These are phyloP conservation scores for Sparassis latifolia DNA, from an alignment of 1,284 basidiomycete genomes.

Conservation along the genomic window DNA sequence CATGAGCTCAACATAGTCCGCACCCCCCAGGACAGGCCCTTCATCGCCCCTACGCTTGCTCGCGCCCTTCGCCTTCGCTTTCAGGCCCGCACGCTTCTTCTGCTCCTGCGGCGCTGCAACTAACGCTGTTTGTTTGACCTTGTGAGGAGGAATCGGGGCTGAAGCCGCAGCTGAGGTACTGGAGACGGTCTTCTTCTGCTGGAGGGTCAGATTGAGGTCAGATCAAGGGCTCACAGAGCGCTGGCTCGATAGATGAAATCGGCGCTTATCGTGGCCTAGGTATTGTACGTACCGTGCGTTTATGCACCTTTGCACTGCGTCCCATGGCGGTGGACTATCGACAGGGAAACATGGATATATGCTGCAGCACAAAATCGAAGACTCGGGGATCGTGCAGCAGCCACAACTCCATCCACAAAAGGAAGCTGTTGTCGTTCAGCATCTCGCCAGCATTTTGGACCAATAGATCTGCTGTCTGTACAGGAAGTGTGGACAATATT, in stretches of 20 bases:
- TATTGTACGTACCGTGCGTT: conserved; percentile 13
- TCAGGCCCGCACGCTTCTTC: conserved; percentile 42
- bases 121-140: conserved; percentile 6
- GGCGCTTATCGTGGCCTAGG: neutral
- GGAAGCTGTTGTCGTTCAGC: no score
- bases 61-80: conserved; percentile 22
- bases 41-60: conserved; percentile 21
- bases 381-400: no score
- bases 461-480: no score
- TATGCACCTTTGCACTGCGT: conserved; percentile 22
- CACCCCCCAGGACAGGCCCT: conserved; percentile 57
- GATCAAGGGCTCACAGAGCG: neutral
- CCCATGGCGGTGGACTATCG: conserved; percentile 13
- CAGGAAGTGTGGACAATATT: no score
- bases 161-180: conserved; percentile 4
- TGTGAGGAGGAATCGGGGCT: conserved; percentile 3
- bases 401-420: no score
- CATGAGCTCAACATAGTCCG: conserved; percentile 68
- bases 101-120: conserved; percentile 18
- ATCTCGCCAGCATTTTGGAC: no score
- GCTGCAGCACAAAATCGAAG: no score
- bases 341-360: no score
- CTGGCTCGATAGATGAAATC: neutral
- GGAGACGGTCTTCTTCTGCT: conserved; percentile 14
- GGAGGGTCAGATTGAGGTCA: conserved; percentile 11